Evolutionary conservation across 345 rosid genomes (phyloP).

Genomic region (Mercurialis annua): DNA sequence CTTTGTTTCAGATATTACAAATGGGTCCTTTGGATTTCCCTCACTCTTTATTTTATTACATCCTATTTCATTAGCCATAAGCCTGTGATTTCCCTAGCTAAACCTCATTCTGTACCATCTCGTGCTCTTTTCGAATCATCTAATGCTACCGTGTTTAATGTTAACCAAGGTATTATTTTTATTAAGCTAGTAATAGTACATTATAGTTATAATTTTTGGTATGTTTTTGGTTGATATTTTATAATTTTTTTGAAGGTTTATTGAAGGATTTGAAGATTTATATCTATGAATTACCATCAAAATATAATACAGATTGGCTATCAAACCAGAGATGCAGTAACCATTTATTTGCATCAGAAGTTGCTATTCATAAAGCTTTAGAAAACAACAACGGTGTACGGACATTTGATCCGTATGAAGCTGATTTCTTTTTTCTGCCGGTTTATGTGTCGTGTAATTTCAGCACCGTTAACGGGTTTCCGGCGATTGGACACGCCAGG

Average conservation of each 20-base stretch:
- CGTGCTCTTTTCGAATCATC: conserved; percentile 65
- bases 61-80: conserved; percentile 62
- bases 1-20: conserved; percentile 59
- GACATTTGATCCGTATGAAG: conserved; percentile 71
- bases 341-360: conserved; percentile 94
- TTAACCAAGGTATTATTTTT: conserved; percentile 6
- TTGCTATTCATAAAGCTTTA: conserved; percentile 73
- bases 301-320: conserved; percentile 78
- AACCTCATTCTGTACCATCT: conserved; percentile 44
- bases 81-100: conserved; percentile 41
- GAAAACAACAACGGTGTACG: conserved; percentile 48
- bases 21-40: conserved; percentile 74
- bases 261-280: conserved; percentile 69
- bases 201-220: background rate
- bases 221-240: background rate
- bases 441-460: conserved; percentile 95
- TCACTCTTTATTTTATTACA: conserved; percentile 66
- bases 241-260: conserved; percentile 22
- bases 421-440: conserved; percentile 93
- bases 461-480: conserved; percentile 83
- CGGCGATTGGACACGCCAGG: conserved; percentile 86
- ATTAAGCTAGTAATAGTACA: conserved; percentile 32
- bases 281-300: conserved; percentile 71
- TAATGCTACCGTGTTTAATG: conserved; percentile 31
- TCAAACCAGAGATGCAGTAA: conserved; percentile 70